Evolutionary conservation across 2,329 filamentous ascomycete species (phyloP), one percentile per base, ranked within the genome.

Genomic region (Dactylellina cionopaga): DNA sequence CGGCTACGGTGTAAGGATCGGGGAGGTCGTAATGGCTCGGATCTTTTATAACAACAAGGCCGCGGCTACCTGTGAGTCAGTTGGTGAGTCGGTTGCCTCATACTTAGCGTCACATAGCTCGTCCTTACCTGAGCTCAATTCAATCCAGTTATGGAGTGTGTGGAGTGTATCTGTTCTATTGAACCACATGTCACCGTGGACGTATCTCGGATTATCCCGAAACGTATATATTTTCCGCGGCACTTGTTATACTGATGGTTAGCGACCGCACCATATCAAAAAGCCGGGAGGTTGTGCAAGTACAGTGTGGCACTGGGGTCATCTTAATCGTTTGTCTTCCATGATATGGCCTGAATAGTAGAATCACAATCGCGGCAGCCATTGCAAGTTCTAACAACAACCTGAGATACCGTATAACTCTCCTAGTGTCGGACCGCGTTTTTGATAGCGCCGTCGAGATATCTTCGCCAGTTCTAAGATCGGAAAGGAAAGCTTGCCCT

Each of bases 91-190:
- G 31, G n/a, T 11, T 13, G n/a, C 22, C 19, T 24, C 33, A 31
- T 1, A 15, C 3, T 39, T 13, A 17, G 13, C n/a, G n/a, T n/a
- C n/a, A n/a, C n/a, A n/a, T n/a, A 27, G 1, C 17, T n/a, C 13
- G 7, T 11, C 35, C 74, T 0, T 75, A 78, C 77, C 77, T 63
- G 78, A 76, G 49, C 79, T 80, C 31, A 81, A 60, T 13, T 77
- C 77, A 37, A 81, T 78, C 80, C 80, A 81, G 75, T 77, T 79
- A 31, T 81, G 80, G 7, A 81, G 76, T 1, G 77, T 78, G 25
- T 76, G 76, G 6, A 80, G 76, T 9, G 79, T 80, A 3, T 77
- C 76, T 10, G 77, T 71, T 31, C 79, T 77, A 60, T 76, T 76
- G 73, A 79, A 79, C 74, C 79, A 79, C 80, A 80, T 80, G 74